Conservation (phyloP, 148 eudicot species). For the Rhododendron vialii region DNA sequence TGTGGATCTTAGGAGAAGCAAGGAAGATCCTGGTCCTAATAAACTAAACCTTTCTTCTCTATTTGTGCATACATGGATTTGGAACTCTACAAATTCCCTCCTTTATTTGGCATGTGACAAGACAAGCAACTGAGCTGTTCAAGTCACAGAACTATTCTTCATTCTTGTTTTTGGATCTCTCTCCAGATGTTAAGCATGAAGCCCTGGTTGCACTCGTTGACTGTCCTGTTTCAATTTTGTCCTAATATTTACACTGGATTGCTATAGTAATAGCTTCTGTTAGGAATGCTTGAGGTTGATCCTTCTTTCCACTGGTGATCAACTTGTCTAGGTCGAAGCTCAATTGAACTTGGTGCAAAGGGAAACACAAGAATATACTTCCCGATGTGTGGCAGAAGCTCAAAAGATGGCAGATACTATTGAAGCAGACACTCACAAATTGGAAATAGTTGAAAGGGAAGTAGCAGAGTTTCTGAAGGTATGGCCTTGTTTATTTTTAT, state of each 20-base stretch:
- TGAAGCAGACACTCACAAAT: constrained; percentile 41
- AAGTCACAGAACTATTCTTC: not conserved
- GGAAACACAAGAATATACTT: constrained; percentile 52
- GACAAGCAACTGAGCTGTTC: not conserved
- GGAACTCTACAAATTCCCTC: not conserved
- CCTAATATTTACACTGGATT: not conserved
- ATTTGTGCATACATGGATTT: not conserved
- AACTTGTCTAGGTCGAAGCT: constrained; percentile 42
- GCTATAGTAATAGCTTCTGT: not conserved
- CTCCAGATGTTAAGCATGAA: not conserved
- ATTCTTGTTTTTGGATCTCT: not conserved
- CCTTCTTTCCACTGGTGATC: constrained; percentile 4
- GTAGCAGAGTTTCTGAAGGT: constrained; percentile 71
- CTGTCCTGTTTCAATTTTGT: not conserved
- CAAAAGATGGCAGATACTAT: constrained; percentile 37
- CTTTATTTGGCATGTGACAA: not conserved
- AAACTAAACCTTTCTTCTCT: not conserved
- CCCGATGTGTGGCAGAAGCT: constrained; percentile 63
- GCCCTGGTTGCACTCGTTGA: not conserved
- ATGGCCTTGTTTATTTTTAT: constrained; percentile 3
- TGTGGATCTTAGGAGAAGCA: not conserved
- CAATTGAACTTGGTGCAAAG: constrained; percentile 36
- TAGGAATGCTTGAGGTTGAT: constrained; percentile 6
- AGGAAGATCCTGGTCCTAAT: not conserved
- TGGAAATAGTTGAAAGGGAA: constrained; percentile 56